Evolutionary conservation across 345 rosid species (phyloP).

Genomic region (Melastoma malabathricum): DNA sequence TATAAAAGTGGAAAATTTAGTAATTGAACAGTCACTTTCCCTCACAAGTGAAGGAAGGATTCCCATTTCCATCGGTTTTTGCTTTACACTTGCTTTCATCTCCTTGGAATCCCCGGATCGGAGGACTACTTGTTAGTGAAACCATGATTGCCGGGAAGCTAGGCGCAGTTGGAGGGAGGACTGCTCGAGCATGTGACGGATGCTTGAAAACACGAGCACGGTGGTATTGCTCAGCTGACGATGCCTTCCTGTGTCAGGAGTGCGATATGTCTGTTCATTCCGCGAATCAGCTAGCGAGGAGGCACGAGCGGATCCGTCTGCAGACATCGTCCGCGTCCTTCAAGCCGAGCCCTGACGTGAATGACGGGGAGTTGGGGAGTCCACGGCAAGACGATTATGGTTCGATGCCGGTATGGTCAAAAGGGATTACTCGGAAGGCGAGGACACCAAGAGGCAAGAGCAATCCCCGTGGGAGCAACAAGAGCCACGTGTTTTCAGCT

Average conservation of each 20-base stretch:
- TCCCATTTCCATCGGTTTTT: too few species aligned
- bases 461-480: too few species aligned
- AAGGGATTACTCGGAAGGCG: slow-evolving; percentile 66
- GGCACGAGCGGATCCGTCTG: slow-evolving; percentile 71
- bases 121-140: too few species aligned
- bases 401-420: slow-evolving; percentile 43
- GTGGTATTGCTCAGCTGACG: slow-evolving; percentile 91
- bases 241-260: slow-evolving; percentile 79
- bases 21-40: too few species aligned
- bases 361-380: neutral
- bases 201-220: slow-evolving; percentile 63
- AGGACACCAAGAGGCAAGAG: slow-evolving; percentile 20
- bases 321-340: slow-evolving; percentile 24
- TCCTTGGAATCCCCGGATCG: too few species aligned
- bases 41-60: too few species aligned
- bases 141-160: slow-evolving; percentile 26
- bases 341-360: slow-evolving; percentile 9
- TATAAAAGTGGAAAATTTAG: too few species aligned
- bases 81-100: too few species aligned
- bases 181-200: slow-evolving; percentile 73
- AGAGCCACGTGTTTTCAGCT: neutral
- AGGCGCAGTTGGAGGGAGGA: slow-evolving; percentile 59
- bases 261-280: slow-evolving; percentile 78
- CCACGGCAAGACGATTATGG: neutral
- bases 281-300: slow-evolving; percentile 66